Evolutionary conservation across 2,329 filamentous ascomycete species (phyloP).

Genomic region (Aspergillus costaricaensis): DNA sequence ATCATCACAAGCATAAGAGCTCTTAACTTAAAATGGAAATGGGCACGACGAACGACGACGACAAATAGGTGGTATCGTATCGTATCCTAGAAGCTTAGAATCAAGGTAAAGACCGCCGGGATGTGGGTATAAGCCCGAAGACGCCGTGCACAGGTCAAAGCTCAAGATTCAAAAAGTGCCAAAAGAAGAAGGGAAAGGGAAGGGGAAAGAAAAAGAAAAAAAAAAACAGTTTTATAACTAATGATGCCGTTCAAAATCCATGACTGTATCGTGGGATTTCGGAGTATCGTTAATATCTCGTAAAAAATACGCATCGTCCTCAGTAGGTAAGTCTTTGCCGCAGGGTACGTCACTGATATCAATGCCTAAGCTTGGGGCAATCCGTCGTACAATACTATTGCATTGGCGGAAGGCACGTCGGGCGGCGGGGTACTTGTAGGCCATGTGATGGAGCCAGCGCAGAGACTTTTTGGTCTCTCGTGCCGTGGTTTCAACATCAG

Average conservation of each 20-base stretch:
- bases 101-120: not conserved
- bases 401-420: constrained; percentile 39
- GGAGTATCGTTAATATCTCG: not conserved
- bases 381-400: constrained; percentile 33
- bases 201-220: not conserved
- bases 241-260: not conserved
- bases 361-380: constrained; percentile 33
- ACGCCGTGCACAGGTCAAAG: not conserved
- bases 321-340: not conserved
- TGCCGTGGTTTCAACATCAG: constrained; percentile 30
- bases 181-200: not conserved
- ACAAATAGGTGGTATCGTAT: too few relatives aligned
- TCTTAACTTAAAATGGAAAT: too few relatives aligned
- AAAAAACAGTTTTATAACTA: not conserved
- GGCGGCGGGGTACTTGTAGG: constrained; percentile 32
- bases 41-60: too few relatives aligned
- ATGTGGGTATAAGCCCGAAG: not conserved
- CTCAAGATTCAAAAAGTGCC: not conserved
- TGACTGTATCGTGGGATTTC: not conserved
- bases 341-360: constrained; percentile 35
- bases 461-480: constrained; percentile 39
- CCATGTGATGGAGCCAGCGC: constrained; percentile 41
- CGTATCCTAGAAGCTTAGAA: not conserved
- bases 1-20: too few relatives aligned
- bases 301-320: not conserved